Base-by-base conservation (phyloP, 352 stramenopile species). In the Phytophthora kernoviae region DNA sequence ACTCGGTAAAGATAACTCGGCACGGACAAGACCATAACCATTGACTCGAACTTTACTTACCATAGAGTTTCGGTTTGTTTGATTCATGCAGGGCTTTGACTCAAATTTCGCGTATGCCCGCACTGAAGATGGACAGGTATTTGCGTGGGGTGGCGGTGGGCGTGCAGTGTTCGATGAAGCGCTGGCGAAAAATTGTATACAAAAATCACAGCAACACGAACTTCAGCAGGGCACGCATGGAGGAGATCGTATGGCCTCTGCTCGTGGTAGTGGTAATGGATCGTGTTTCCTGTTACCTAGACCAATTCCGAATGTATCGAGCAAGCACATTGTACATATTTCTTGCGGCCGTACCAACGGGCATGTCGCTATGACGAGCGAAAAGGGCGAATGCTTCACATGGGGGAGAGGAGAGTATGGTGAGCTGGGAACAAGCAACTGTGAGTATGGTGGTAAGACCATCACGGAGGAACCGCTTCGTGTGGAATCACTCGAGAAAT, bases 71-170 rank as follows among this genome's bases (percentile, higher is more conserved):
- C 3, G 18, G 15, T 24, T 18, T 22, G 45, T 20, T 36, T n/a
- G 14, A 46, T 33, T 51, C 10, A 5, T 49, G 0, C 30, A 90
- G 81, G 81, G 84, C 2, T 90, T 89, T 54, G 81, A 88, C 42
- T 67, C 77, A 12, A 74, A 89, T 36, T 86, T 83, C 42, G 78
- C 81, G 4, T 95, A 98, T 37, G 94, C 94, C 7, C 53, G 96
- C 9, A 78, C 86, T 1, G 77, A 87, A 20, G 78, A 91, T 9
- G 87, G 80, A 2, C 84, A 94, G 27, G 75, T 98, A 11, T 97
- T 94, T 59, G 68, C 70, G 10, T 98, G 93, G 92, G 94, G 93
- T 15, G 94, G 94, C 6, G 83, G 79, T 9, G 79, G 81, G 4
- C 65, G 46, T 50, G 62, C 76, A 9, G 48, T 85, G 4, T 74